Percentiles rank a stretch among this genome's conserved stretches.
Conservation (phyloP, 2,329 filamentous ascomycete genomes). For the Monilinia fructigena region DNA sequence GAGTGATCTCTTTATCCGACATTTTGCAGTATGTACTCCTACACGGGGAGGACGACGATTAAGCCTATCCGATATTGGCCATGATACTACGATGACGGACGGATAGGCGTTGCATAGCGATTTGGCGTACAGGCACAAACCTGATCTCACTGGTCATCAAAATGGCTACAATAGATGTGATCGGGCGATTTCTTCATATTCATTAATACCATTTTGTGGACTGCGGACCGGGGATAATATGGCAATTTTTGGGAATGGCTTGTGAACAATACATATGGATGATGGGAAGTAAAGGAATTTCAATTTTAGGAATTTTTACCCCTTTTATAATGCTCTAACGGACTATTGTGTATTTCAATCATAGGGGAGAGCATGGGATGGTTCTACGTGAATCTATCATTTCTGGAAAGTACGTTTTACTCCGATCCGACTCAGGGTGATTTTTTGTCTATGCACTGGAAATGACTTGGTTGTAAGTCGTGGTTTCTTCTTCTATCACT, state of each 20-base stretch:
- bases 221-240: constrained; percentile 19
- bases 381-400: not conserved
- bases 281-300: constrained; percentile 7
- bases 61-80: constrained; percentile 27
- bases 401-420: not conserved
- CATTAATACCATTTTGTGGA: constrained; percentile 35
- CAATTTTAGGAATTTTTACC: constrained; percentile 12
- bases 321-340: constrained; percentile 6
- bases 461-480: constrained; percentile 16
- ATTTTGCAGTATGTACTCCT: constrained; percentile 93
- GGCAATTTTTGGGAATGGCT: constrained; percentile 20
- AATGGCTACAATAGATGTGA: constrained; percentile 13
- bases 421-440: not conserved
- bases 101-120: constrained; percentile 41
- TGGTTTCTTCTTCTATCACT: constrained; percentile 13
- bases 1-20: constrained; percentile 90
- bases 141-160: constrained; percentile 20
- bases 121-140: constrained; percentile 35
- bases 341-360: constrained; percentile 4
- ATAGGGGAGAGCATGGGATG: not conserved
- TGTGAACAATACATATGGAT: constrained; percentile 18
- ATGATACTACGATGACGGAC: constrained; percentile 28
- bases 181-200: constrained; percentile 24
- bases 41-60: constrained; percentile 45
- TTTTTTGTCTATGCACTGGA: not conserved